A percentile compares a stretch with the other conserved stretches of the same genome.
Conservation (phyloP, 2,329 filamentous ascomycete species). For the Xylogone sp. region DNA sequence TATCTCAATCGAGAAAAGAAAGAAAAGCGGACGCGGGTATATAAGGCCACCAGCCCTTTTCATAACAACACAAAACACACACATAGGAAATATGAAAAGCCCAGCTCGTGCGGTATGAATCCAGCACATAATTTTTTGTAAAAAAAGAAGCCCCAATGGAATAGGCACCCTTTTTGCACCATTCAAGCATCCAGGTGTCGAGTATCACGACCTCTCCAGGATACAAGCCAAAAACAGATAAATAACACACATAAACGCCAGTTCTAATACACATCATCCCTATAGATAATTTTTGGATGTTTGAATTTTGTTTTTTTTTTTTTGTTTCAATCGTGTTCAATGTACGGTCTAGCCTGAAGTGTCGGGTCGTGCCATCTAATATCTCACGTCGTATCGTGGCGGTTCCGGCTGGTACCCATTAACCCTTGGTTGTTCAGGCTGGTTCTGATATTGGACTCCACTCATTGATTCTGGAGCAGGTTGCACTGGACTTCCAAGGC, state of each 20-base stretch:
- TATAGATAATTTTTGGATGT: not conserved
- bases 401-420: constrained; percentile 14
- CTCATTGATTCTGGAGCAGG: constrained; percentile 57
- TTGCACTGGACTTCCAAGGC: constrained; percentile 35
- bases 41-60: not conserved
- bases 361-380: not conserved
- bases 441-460: constrained; percentile 53
- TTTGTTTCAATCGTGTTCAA: not conserved
- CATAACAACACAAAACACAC: not conserved
- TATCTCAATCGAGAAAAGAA: not conserved
- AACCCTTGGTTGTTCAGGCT: constrained; percentile 8
- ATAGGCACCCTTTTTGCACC: not conserved
- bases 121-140: not conserved
- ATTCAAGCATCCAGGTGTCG: not conserved
- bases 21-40: not conserved
- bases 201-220: not conserved
- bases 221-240: constrained; percentile 1
- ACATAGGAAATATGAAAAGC: not conserved
- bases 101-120: not conserved
- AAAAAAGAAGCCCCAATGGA: not conserved
- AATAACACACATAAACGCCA: constrained; percentile 9
- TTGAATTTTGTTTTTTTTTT: too few species aligned
- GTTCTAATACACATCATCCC: not conserved
- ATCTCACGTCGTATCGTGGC: not conserved
- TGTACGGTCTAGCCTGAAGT: not conserved